A percentile compares a stretch with the other conserved stretches of the same genome.
Evolutionary conservation across 768 basidiomycete genomes (phyloP).

Genomic region (Cystobasidium ongulense): DNA sequence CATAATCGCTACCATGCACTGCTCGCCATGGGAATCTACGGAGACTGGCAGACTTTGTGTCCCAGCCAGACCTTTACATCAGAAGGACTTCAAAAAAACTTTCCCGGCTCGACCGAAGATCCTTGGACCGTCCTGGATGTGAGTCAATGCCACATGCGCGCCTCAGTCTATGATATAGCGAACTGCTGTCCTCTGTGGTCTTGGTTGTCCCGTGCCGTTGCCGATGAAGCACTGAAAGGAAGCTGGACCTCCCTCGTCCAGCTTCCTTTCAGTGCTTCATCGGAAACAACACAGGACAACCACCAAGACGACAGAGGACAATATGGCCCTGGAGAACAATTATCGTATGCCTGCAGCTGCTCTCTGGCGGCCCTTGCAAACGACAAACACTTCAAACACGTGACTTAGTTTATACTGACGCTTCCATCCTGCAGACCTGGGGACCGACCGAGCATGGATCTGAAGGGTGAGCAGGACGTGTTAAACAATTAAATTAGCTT

Average conservation of each 20-base stretch:
- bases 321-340: no score
- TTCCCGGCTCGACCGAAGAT: conserved; percentile 13
- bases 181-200: background rate
- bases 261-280: no score
- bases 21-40: background rate
- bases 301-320: no score
- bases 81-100: conserved; percentile 20
- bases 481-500: background rate
- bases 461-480: background rate
- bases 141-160: background rate
- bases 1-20: background rate
- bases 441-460: conserved; percentile 16
- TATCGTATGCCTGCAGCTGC: no score
- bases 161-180: no score
- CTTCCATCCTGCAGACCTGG: conserved; percentile 3
- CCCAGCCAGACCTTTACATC: conserved; percentile 23
- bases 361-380: no score
- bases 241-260: no score
- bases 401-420: background rate
- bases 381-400: background rate
- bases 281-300: no score
- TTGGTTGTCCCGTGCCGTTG: no score
- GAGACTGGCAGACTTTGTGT: conserved; percentile 17
- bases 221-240: no score
- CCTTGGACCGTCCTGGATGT: conserved; percentile 28